Percentiles rank a stretch among this genome's conserved stretches.
Evolutionary conservation across 768 basidiomycete species (phyloP).

Genomic region (Phlegmacium glaucopus): DNA sequence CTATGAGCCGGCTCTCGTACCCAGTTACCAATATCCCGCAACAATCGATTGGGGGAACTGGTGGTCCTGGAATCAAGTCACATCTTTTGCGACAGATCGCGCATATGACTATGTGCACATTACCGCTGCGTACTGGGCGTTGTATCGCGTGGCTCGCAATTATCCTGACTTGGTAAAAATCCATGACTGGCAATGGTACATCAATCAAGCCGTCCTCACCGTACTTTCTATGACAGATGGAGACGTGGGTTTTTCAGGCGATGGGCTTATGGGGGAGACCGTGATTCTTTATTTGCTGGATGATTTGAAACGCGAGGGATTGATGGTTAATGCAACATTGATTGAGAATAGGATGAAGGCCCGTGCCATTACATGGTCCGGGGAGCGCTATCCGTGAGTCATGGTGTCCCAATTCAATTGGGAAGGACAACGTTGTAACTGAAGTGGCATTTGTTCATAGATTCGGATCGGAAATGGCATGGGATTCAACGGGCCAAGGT

Average conservation of each 20-base stretch:
- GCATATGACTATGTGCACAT: slow-evolving; percentile 54
- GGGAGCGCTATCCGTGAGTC: slow-evolving; percentile 48
- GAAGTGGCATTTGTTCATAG: slow-evolving; percentile 22
- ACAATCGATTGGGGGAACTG: slow-evolving; percentile 49
- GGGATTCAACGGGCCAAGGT: slow-evolving; percentile 55
- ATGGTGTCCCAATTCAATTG: no score
- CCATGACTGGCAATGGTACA: slow-evolving; percentile 54
- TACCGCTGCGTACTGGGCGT: slow-evolving; percentile 49
- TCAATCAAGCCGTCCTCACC: slow-evolving; percentile 51
- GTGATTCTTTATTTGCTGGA: slow-evolving; percentile 43
- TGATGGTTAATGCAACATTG: slow-evolving; percentile 43
- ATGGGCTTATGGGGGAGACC: slow-evolving; percentile 58
- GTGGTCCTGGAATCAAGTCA: slow-evolving; percentile 55
- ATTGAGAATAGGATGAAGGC: slow-evolving; percentile 45
- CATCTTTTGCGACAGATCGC: slow-evolving; percentile 43
- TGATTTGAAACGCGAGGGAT: slow-evolving; percentile 50
- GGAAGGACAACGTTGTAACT: no score
- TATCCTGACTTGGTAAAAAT: slow-evolving; percentile 46
- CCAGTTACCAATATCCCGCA: slow-evolving; percentile 46
- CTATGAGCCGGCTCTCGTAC: slow-evolving; percentile 43
- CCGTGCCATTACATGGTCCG: slow-evolving; percentile 42
- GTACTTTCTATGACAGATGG: slow-evolving; percentile 43
- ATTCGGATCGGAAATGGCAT: slow-evolving; percentile 60
- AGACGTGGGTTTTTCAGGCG: slow-evolving; percentile 40
- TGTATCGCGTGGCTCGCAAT: slow-evolving; percentile 56